A percentile compares a stretch with the other conserved stretches of the same genome.
Conservation (phyloP, 1,139 yeast genomes). For the Zhuliangozyma blackwelliae region DNA sequence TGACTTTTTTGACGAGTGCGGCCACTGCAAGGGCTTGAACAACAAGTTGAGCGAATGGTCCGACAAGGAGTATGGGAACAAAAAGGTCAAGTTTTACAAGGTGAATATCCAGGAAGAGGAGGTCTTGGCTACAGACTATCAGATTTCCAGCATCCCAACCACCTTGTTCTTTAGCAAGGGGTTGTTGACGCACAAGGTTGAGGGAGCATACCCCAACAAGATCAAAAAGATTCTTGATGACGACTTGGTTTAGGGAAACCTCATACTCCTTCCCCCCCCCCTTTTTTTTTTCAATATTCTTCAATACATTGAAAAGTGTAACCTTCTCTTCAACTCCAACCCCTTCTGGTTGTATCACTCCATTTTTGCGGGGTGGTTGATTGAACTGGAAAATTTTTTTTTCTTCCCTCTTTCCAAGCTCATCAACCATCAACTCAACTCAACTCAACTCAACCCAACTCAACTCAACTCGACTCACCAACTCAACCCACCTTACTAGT, state of each 20-base stretch:
- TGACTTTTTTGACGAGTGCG: conserved; percentile 12
- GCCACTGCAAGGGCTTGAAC: conserved; percentile 11
- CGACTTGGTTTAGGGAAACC: conserved; percentile 5
- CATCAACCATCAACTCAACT: not conserved
- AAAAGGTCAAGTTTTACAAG: conserved; percentile 9
- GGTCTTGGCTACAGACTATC: conserved; percentile 25
- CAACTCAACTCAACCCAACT: not conserved
- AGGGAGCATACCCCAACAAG: conserved; percentile 67
- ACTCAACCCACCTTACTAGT: too few relatives aligned
- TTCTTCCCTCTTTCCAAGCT: not conserved
- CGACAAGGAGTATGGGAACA: conserved; percentile 7
- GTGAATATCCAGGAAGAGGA: conserved; percentile 11
- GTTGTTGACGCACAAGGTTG: conserved; percentile 59
- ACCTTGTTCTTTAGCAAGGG: conserved; percentile 65
- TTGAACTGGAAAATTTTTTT: not conserved
- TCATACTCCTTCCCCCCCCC: too few relatives aligned
- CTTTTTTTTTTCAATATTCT: too few relatives aligned
- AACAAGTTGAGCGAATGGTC: conserved; percentile 9
- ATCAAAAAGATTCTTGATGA: conserved; percentile 10
- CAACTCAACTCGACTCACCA: too few relatives aligned
- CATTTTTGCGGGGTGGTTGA: too few relatives aligned
- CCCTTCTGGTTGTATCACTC: too few relatives aligned
- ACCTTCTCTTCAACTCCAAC: too few relatives aligned
- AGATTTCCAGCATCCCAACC: conserved; percentile 59
- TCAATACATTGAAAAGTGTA: too few relatives aligned